Conservation (phyloP, 2,329 filamentous ascomycete genomes). For the Chaetomium olivaceum region DNA sequence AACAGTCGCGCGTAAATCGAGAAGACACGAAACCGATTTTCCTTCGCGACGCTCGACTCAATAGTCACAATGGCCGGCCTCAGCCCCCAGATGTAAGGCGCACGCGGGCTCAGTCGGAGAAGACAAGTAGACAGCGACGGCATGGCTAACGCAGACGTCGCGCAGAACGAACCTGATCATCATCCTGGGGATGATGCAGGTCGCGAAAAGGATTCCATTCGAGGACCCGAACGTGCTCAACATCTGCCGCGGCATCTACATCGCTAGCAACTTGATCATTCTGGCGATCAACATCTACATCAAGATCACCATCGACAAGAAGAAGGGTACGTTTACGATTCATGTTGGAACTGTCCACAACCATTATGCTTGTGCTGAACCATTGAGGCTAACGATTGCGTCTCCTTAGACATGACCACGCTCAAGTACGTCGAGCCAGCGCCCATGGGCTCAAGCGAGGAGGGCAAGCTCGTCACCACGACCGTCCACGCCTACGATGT, state of each 20-base stretch:
- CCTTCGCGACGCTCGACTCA: not conserved
- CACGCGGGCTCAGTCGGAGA: not conserved
- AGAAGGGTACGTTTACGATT: conserved; percentile 72
- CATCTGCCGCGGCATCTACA: conserved; percentile 55
- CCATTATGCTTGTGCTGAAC: not conserved
- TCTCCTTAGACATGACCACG: conserved; percentile 79
- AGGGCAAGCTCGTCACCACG: conserved; percentile 94
- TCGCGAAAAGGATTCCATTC: conserved; percentile 92
- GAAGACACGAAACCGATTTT: not conserved
- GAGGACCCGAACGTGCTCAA: conserved; percentile 71
- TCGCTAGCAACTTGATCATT: conserved; percentile 76
- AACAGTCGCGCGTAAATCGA: conserved; percentile 1
- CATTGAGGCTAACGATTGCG: not conserved
- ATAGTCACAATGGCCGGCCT: conserved; percentile 58
- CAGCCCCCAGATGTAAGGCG: conserved; percentile 62
- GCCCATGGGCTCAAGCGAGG: conserved; percentile 88
- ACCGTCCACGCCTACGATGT: conserved; percentile 95
- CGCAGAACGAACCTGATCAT: conserved; percentile 86
- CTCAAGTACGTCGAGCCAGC: conserved; percentile 98
- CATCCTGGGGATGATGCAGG: conserved; percentile 98
- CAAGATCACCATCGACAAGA: conserved; percentile 83
- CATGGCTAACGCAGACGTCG: conserved; percentile 28
- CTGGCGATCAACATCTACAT: conserved; percentile 81
- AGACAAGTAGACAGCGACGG: not conserved
- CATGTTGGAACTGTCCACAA: not conserved